Conservation (phyloP, 2,329 filamentous ascomycete species). For the Pseudogymnoascus sp. region DNA sequence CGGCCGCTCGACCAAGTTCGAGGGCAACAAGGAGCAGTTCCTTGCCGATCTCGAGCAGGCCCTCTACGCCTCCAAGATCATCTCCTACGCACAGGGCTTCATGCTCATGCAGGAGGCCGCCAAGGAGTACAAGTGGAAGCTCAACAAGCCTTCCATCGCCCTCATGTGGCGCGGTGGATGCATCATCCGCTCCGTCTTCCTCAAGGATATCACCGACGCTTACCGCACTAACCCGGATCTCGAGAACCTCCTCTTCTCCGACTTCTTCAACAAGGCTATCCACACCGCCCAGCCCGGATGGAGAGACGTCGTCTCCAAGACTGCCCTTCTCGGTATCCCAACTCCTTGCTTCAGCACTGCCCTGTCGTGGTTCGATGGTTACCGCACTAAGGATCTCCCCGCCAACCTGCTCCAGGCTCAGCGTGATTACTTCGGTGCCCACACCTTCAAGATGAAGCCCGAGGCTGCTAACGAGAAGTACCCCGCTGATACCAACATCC, state of each 20-base stretch:
- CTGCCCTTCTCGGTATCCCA: slow-evolving; percentile 88
- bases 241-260: slow-evolving; percentile 96
- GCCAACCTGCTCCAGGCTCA: slow-evolving; percentile 98
- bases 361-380: slow-evolving; percentile 96
- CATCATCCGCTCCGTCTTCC: slow-evolving; percentile 99
- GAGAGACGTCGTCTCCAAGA: slow-evolving; percentile 86
- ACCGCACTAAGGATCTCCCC: slow-evolving; percentile 92
- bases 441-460: slow-evolving; percentile 84
- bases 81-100: slow-evolving; percentile 99
- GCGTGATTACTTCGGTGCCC: slow-evolving; percentile 97
- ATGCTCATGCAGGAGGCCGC: slow-evolving; percentile 99
- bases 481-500: slow-evolving; percentile 77
- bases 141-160: slow-evolving; percentile 99
- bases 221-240: slow-evolving; percentile 93
- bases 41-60: slow-evolving; percentile 97
- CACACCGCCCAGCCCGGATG: slow-evolving; percentile 90
- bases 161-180: slow-evolving; percentile 99
- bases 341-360: slow-evolving; percentile 95
- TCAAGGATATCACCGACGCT: slow-evolving; percentile 97
- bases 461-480: slow-evolving; percentile 70
- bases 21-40: slow-evolving; percentile 87
- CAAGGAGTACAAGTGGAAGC: slow-evolving; percentile 94
- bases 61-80: slow-evolving; percentile 98
- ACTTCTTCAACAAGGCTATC: slow-evolving; percentile 99
- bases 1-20: slow-evolving; percentile 71